Evolutionary conservation across 192 early-diverging fungal genomes (phyloP).

Genomic region (Linnemannia elongata): DNA sequence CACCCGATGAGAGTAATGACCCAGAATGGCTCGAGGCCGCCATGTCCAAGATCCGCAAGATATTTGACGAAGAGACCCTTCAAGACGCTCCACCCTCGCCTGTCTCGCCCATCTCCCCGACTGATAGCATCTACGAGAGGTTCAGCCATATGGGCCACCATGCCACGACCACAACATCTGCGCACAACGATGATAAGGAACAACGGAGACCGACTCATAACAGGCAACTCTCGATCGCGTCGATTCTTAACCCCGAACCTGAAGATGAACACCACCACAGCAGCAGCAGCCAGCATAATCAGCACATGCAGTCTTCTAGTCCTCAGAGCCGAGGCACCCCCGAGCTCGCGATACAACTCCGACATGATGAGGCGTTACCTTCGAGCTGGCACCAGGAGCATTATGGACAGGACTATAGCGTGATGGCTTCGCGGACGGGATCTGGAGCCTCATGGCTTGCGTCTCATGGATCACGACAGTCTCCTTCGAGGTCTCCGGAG

Average conservation of each 20-base stretch:
- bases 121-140: constrained; percentile 16
- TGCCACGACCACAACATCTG: background rate
- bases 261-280: background rate
- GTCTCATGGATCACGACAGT: background rate
- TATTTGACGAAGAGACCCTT: constrained; percentile 26
- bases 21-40: constrained; percentile 31
- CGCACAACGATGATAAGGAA: constrained; percentile 9
- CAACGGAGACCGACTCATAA: constrained; percentile 33
- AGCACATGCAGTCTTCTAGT: background rate
- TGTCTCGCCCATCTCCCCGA: constrained; percentile 33
- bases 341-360: constrained; percentile 1
- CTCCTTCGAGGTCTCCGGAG: background rate
- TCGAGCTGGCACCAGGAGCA: constrained; percentile 3
- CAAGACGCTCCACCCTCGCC: constrained; percentile 25
- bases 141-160: background rate
- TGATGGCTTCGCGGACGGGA: background rate
- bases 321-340: background rate
- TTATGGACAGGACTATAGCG: background rate
- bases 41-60: constrained; percentile 31
- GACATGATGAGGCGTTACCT: background rate
- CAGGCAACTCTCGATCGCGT: constrained; percentile 46
- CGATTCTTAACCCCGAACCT: constrained; percentile 42
- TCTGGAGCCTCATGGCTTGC: background rate
- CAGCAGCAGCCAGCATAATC: background rate
- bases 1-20: constrained; percentile 36